Conservation (phyloP, 805 yeast species). For the Kuraishia floccosa region DNA sequence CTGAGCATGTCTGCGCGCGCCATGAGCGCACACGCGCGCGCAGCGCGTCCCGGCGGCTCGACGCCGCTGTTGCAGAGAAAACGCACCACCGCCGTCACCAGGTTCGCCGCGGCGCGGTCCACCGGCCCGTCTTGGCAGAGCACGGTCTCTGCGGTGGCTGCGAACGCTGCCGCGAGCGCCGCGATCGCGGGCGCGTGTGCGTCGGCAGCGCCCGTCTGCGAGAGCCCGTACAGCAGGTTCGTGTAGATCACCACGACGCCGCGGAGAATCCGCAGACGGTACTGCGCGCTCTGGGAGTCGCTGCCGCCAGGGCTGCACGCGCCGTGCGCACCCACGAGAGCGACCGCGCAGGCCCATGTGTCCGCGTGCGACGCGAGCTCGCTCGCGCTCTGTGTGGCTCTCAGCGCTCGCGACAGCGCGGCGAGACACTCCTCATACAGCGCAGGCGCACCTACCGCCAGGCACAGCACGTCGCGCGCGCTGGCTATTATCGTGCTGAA, state of each 20-base stretch:
- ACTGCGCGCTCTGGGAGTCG: neutral
- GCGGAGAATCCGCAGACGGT: neutral
- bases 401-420: too few relatives aligned
- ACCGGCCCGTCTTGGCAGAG: neutral
- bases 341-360: neutral
- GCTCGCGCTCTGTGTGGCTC: conserved; percentile 5
- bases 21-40: too few relatives aligned
- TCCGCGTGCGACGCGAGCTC: neutral
- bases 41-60: too few relatives aligned
- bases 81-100: neutral
- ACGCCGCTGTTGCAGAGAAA: neutral
- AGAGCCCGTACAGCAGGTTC: neutral
- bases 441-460: too few relatives aligned
- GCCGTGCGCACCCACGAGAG: neutral
- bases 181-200: neutral
- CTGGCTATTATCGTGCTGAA: too few relatives aligned
- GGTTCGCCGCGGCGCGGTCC: too few relatives aligned
- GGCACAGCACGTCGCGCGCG: too few relatives aligned
- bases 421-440: too few relatives aligned
- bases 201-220: neutral
- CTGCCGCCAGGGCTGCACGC: conserved; percentile 7
- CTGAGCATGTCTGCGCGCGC: too few relatives aligned
- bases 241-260: neutral
- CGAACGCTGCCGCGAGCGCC: neutral
- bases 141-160: neutral